phyloP scores from a whole-genome alignment of 352 stramenopile species.

The Pythium sp. region DNA sequence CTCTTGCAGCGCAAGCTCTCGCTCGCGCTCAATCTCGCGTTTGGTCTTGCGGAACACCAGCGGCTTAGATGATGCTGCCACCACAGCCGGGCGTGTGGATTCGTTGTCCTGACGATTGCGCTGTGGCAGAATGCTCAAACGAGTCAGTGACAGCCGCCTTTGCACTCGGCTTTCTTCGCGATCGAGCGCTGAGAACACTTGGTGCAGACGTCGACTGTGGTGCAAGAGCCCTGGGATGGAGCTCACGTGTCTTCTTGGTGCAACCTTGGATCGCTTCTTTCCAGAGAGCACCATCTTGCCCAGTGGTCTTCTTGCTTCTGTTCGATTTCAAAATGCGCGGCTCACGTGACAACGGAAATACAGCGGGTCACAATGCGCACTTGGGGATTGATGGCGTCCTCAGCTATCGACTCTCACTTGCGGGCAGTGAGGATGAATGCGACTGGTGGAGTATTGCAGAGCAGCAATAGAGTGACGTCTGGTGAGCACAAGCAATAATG shows the following conservation, averaged over 20 bases:
- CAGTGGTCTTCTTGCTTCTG: background rate
- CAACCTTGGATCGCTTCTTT: slow-evolving; percentile 42
- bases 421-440: background rate
- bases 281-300: slow-evolving; percentile 16
- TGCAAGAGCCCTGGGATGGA: slow-evolving; percentile 31
- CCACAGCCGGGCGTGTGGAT: background rate
- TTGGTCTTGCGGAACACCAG: slow-evolving; percentile 59
- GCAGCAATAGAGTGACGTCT: background rate
- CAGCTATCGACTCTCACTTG: background rate
- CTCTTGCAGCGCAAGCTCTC: slow-evolving; percentile 25
- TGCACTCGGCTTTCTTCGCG: slow-evolving; percentile 36
- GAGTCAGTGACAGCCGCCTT: slow-evolving; percentile 14
- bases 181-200: slow-evolving; percentile 28
- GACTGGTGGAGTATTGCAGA: background rate
- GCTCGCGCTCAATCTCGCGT: slow-evolving; percentile 44
- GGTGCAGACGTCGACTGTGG: slow-evolving; percentile 37
- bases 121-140: slow-evolving; percentile 12
- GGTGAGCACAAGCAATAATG: background rate
- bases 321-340: background rate
- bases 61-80: slow-evolving; percentile 23
- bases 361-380: background rate
- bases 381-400: background rate
- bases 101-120: background rate
- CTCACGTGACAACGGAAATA: background rate
- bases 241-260: slow-evolving; percentile 26